Conservation (phyloP, 495 filamentous ascomycete genomes). For the Letharia columbiana region DNA sequence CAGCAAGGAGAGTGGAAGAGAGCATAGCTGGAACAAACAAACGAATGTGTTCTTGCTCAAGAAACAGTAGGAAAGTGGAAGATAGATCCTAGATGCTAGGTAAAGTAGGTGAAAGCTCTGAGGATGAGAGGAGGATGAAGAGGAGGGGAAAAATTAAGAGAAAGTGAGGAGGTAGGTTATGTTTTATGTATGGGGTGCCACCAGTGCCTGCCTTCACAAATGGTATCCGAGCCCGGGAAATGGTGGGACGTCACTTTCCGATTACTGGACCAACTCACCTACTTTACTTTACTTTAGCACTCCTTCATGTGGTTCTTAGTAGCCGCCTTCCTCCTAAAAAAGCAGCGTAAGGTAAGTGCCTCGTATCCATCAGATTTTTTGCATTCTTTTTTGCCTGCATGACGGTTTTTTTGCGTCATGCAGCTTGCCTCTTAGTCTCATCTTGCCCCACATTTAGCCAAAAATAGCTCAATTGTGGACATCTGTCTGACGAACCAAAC, state of each 20-base stretch:
- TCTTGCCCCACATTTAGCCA: not conserved
- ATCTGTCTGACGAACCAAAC: no score
- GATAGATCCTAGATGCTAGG: conserved; percentile 23
- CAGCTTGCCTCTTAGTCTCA: not conserved
- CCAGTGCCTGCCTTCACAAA: not conserved
- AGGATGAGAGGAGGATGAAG: not conserved
- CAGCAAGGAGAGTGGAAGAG: conserved; percentile 33
- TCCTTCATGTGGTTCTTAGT: not conserved
- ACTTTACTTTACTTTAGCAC: not conserved
- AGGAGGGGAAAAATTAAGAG: not conserved
- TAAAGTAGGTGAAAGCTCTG: conserved; percentile 17
- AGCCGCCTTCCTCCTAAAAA: not conserved
- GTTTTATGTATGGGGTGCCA: no score
- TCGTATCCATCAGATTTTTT: not conserved
- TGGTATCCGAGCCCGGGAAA: not conserved
- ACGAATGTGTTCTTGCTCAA: conserved; percentile 28
- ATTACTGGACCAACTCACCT: no score
- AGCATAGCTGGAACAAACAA: conserved; percentile 30
- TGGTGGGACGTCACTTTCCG: no score
- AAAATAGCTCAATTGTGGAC: not conserved
- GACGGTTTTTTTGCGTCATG: not conserved
- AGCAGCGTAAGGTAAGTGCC: not conserved
- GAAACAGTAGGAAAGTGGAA: conserved; percentile 27
- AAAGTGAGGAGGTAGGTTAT: not conserved
- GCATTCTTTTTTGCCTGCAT: not conserved